These are phyloP conservation scores for Poterioochromonas sp. DNA, from an alignment of 352 stramenopile genomes.

Conservation along the genomic window DNA sequence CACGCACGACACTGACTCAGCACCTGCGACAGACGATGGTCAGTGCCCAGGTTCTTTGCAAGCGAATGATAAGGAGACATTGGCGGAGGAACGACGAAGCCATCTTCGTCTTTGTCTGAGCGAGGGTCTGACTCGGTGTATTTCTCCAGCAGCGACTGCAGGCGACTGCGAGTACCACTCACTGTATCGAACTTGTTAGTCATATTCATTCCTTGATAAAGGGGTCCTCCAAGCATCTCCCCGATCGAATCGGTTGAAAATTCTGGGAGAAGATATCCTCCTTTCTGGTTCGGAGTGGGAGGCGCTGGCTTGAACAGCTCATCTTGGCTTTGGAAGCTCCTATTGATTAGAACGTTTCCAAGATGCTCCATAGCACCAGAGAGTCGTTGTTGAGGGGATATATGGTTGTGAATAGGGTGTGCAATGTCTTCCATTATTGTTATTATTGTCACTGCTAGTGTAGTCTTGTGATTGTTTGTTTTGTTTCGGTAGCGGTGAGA, in stretches of 20 bases:
- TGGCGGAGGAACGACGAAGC: not conserved
- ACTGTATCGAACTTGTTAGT: not conserved
- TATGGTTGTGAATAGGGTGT: too few relatives aligned
- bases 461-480: too few relatives aligned
- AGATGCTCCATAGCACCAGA: too few relatives aligned
- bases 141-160: not conserved
- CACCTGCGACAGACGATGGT: too few relatives aligned
- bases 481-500: too few relatives aligned
- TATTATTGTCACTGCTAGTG: too few relatives aligned
- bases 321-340: too few relatives aligned
- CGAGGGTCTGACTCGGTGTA: not conserved
- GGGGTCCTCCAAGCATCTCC: not conserved
- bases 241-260: not conserved
- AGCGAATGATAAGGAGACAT: not conserved
- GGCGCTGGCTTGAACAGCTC: not conserved
- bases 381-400: too few relatives aligned
- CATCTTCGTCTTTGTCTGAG: not conserved
- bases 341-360: too few relatives aligned
- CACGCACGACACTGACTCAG: constrained; percentile 21
- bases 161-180: not conserved
- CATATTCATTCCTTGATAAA: too few relatives aligned
- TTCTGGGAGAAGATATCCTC: not conserved
- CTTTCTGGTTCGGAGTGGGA: not conserved
- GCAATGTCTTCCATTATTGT: too few relatives aligned
- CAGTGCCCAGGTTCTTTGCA: not conserved